phyloP scores from a whole-genome alignment of 2,329 filamentous ascomycete species.

The Hypoxylon sp. region DNA sequence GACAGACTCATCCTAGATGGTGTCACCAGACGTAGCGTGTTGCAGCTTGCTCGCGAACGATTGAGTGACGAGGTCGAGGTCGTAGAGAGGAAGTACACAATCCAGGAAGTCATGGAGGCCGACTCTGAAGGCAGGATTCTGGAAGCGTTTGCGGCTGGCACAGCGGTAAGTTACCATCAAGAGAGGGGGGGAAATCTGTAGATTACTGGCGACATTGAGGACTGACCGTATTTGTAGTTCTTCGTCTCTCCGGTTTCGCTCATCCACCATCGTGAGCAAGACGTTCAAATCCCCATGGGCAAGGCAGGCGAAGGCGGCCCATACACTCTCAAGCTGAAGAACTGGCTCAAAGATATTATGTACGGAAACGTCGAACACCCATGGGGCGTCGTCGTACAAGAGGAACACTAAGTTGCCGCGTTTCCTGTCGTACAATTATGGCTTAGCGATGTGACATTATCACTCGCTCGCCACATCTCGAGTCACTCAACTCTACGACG shows the following conservation, averaged over 20 bases:
- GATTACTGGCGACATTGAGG: not conserved
- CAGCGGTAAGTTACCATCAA: constrained; percentile 75
- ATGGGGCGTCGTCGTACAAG: constrained; percentile 78
- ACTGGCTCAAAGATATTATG: constrained; percentile 80
- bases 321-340: constrained; percentile 75
- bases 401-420: constrained; percentile 60
- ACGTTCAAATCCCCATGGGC: constrained; percentile 74
- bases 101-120: constrained; percentile 81
- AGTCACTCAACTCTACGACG: not conserved
- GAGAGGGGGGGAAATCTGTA: not conserved
- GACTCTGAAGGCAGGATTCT: constrained; percentile 81
- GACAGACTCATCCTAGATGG: constrained; percentile 89
- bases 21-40: constrained; percentile 84
- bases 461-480: not conserved
- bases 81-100: constrained; percentile 86
- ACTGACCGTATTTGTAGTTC: constrained; percentile 63
- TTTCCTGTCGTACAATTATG: constrained; percentile 8
- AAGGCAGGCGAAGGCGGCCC: constrained; percentile 66
- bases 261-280: constrained; percentile 76
- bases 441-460: constrained; percentile 3
- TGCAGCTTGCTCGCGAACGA: constrained; percentile 78
- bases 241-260: constrained; percentile 78
- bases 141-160: constrained; percentile 89
- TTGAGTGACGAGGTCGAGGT: constrained; percentile 75
- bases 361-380: constrained; percentile 77